phyloP scores from a whole-genome alignment of 1,139 yeast genomes.

The Suhomyces bribrorum region DNA sequence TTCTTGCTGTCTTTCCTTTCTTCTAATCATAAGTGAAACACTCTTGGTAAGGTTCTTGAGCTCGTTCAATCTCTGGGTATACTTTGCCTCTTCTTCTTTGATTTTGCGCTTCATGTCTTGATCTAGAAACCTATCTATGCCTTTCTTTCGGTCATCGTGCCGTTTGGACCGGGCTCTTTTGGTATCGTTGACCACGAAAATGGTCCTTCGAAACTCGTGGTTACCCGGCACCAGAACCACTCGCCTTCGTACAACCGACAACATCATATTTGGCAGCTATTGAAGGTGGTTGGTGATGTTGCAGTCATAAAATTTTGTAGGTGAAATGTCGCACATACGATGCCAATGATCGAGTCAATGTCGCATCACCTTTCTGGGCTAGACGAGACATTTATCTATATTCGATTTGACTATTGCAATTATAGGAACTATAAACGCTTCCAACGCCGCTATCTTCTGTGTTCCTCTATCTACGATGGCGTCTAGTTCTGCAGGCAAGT shows the following conservation, averaged over 20 bases:
- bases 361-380: too few relatives aligned
- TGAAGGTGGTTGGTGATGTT: too few relatives aligned
- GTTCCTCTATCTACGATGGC: conserved; percentile 7
- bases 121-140: conserved; percentile 21
- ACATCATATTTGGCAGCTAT: too few relatives aligned
- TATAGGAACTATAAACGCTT: not conserved
- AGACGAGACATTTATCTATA: too few relatives aligned
- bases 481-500: conserved; percentile 21
- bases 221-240: not conserved
- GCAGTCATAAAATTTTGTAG: conserved; percentile 5
- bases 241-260: not conserved
- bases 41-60: conserved; percentile 21
- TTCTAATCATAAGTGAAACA: conserved; percentile 25
- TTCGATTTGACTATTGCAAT: not conserved
- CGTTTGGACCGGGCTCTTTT: conserved; percentile 3
- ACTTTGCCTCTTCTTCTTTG: conserved; percentile 23
- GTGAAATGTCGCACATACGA: conserved; percentile 4
- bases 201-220: conserved; percentile 5
- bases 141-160: conserved; percentile 4
- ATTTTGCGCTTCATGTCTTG: conserved; percentile 22
- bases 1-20: conserved; percentile 17
- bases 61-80: conserved; percentile 22
- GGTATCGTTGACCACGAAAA: conserved; percentile 15
- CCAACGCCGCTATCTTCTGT: not conserved
- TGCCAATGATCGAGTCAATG: not conserved